Conservation (phyloP, 2,329 filamentous ascomycete genomes). For the Tetracladium maxilliforme region DNA sequence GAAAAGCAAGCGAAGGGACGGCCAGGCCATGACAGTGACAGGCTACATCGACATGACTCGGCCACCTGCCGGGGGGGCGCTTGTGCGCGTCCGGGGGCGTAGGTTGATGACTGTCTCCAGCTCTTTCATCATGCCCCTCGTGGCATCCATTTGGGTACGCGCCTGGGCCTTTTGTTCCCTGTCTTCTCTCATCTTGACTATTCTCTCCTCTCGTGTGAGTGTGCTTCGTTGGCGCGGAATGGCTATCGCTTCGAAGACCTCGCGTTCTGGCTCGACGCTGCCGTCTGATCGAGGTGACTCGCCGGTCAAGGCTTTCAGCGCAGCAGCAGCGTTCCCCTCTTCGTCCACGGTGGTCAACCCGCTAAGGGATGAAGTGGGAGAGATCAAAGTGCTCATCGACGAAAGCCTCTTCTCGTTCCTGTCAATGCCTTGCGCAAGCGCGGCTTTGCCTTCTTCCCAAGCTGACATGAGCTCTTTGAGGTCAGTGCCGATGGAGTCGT, state of each 20-base stretch:
- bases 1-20: no score
- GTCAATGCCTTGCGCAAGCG: constrained; percentile 68
- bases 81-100: constrained; percentile 26
- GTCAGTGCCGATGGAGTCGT: constrained; percentile 86
- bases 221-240: constrained; percentile 54
- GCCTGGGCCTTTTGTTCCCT: constrained; percentile 57
- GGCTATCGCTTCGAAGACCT: constrained; percentile 86
- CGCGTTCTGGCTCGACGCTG: constrained; percentile 47
- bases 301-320: constrained; percentile 66
- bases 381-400: constrained; percentile 44
- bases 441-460: constrained; percentile 80
- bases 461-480: constrained; percentile 66
- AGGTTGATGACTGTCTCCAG: constrained; percentile 75
- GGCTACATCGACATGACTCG: no score
- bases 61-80: no score
- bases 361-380: constrained; percentile 48
- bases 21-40: no score
- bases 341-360: constrained; percentile 49
- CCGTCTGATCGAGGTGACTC: constrained; percentile 39
- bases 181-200: constrained; percentile 79
- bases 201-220: constrained; percentile 74
- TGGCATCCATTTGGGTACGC: constrained; percentile 65
- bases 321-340: constrained; percentile 49
- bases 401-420: constrained; percentile 60
- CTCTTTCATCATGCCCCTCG: constrained; percentile 80